A percentile compares a stretch with the other conserved stretches of the same genome.
These are phyloP conservation scores for Melaleuca alternifolia DNA, from an alignment of 345 rosid genomes.

Conservation along the genomic window DNA sequence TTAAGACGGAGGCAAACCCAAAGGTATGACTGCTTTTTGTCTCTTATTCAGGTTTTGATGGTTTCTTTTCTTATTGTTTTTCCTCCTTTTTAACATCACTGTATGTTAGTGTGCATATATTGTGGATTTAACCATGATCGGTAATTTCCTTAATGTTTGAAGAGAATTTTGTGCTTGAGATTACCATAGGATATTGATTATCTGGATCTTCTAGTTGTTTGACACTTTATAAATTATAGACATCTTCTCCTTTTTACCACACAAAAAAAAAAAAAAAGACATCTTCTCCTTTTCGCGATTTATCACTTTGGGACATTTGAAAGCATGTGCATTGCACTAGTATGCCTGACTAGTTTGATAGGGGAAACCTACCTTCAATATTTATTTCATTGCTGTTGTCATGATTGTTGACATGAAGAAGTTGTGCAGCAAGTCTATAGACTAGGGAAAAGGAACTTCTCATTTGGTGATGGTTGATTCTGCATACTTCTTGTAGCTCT, in stretches of 20 bases:
- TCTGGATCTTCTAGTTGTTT: neutral
- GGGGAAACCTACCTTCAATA: neutral
- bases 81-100: neutral
- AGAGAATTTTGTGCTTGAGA: neutral
- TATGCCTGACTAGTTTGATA: neutral
- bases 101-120: neutral
- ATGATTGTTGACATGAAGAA: neutral
- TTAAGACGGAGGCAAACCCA: conserved; percentile 70
- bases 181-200: neutral
- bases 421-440: neutral
- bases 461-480: neutral
- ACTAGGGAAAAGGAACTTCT: neutral
- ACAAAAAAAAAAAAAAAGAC: too few species aligned
- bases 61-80: neutral
- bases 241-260: neutral
- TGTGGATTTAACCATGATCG: neutral
- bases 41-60: neutral
- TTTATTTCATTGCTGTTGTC: neutral
- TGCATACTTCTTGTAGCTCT: neutral
- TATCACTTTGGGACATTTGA: neutral
- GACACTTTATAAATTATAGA: neutral
- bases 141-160: neutral
- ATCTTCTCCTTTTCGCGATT: neutral
- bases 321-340: neutral
- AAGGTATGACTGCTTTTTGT: conserved; percentile 30